phyloP scores from a whole-genome alignment of 2,329 filamentous ascomycete genomes.

The Aspergillus flavus region DNA sequence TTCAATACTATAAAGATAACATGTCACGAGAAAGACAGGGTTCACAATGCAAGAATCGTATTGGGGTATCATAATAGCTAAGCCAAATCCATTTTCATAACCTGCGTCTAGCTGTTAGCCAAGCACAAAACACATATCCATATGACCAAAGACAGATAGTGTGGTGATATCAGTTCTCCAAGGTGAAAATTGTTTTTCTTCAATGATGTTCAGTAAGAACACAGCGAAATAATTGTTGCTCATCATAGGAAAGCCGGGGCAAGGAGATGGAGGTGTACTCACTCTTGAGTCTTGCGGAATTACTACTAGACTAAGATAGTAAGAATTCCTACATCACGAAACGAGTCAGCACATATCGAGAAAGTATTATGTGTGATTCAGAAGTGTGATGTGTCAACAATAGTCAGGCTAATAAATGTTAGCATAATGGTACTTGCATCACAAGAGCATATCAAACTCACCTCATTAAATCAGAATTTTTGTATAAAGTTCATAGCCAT shows the following conservation, averaged over 20 bases:
- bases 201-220: conserved; percentile 65
- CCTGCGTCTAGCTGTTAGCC: conserved; percentile 10
- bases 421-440: conserved; percentile 26
- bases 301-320: conserved; percentile 3
- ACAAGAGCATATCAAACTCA: conserved; percentile 30
- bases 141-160: conserved; percentile 9
- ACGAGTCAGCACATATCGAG: conserved; percentile 31
- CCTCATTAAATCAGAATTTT: conserved; percentile 75
- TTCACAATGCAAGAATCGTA: not conserved
- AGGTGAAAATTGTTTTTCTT: conserved; percentile 62
- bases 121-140: not conserved
- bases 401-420: conserved; percentile 42
- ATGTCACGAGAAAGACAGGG: not conserved
- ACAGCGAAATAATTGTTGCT: conserved; percentile 64
- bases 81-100: not conserved
- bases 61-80: not conserved
- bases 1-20: not conserved
- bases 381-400: conserved; percentile 39
- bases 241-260: conserved; percentile 52
- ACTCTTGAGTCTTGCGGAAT: conserved; percentile 18
- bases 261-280: conserved; percentile 18
- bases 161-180: conserved; percentile 62
- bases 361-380: conserved; percentile 25
- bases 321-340: conserved; percentile 23
- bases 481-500: conserved; percentile 61